Conservation (phyloP, 176 grass and related monocot genomes). For the Oryza punctata region DNA sequence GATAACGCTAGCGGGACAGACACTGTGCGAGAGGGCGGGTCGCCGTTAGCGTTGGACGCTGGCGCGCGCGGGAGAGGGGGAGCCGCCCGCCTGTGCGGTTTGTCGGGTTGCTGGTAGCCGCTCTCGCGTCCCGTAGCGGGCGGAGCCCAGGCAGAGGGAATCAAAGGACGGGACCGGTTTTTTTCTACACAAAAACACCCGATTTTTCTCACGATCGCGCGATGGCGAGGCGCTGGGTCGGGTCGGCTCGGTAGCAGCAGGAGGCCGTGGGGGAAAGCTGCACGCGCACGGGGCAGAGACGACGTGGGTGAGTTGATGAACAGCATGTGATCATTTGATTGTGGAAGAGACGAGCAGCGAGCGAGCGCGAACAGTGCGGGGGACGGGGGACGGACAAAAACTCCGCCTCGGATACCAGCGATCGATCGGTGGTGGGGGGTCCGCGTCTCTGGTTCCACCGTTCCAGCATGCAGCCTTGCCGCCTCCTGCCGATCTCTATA, state of each 20-base stretch:
- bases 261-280: neutral
- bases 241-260: neutral
- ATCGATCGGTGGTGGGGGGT: too few species aligned
- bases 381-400: conserved; percentile 24
- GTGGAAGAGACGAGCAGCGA: neutral
- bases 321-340: conserved; percentile 22
- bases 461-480: neutral
- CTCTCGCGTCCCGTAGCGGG: conserved; percentile 38
- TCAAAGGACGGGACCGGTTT: conserved; percentile 39
- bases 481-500: neutral
- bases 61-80: conserved; percentile 10
- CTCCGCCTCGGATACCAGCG: conserved; percentile 42
- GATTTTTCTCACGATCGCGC: neutral
- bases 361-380: conserved; percentile 10
- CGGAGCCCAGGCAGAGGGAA: conserved; percentile 45
- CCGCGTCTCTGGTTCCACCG: neutral
- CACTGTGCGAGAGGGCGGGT: neutral
- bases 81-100: conserved; percentile 31
- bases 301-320: conserved; percentile 4
- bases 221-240: neutral
- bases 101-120: conserved; percentile 37
- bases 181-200: neutral
- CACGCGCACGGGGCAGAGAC: too few species aligned
- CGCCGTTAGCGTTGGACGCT: conserved; percentile 29
- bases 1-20: neutral